Conservation (phyloP, 768 basidiomycete species). For the Serendipita sp. region DNA sequence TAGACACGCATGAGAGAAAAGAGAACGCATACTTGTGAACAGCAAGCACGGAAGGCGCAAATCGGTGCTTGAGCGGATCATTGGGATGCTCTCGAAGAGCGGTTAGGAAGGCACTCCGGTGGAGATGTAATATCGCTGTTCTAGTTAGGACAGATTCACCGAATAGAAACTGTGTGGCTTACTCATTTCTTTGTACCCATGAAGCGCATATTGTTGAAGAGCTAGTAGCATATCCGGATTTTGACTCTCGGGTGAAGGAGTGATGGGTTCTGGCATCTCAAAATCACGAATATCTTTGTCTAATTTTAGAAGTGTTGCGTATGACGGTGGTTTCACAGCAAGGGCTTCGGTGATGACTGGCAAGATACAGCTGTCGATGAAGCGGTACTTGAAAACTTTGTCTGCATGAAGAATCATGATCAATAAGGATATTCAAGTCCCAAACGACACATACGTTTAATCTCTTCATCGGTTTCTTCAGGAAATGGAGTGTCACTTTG, state of each 20-base stretch:
- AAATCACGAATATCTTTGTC: conserved; percentile 12
- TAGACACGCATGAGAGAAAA: conserved; percentile 30
- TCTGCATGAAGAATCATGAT: not conserved
- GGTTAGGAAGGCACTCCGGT: conserved; percentile 56
- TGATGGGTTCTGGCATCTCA: conserved; percentile 23
- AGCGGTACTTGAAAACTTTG: conserved; percentile 3
- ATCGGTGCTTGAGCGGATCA: conserved; percentile 54
- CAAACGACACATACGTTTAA: not conserved
- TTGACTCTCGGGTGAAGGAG: not conserved
- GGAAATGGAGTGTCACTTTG: not conserved
- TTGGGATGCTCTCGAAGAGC: conserved; percentile 45
- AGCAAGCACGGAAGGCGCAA: conserved; percentile 50
- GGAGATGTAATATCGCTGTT: not conserved
- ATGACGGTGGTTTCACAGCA: conserved; percentile 9
- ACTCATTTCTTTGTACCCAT: conserved; percentile 5
- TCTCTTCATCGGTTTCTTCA: not conserved
- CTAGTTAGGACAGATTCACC: not conserved
- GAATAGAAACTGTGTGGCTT: not conserved
- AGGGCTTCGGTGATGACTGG: conserved; percentile 11
- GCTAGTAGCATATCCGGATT: not conserved
- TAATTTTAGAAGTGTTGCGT: conserved; percentile 10
- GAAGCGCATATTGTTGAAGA: not conserved
- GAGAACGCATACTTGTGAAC: conserved; percentile 49
- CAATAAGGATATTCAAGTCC: not conserved
- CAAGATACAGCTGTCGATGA: conserved; percentile 7